These are phyloP conservation scores for Mortierella sp. DNA, from an alignment of 371 early-diverging fungal species.

Conservation along the genomic window DNA sequence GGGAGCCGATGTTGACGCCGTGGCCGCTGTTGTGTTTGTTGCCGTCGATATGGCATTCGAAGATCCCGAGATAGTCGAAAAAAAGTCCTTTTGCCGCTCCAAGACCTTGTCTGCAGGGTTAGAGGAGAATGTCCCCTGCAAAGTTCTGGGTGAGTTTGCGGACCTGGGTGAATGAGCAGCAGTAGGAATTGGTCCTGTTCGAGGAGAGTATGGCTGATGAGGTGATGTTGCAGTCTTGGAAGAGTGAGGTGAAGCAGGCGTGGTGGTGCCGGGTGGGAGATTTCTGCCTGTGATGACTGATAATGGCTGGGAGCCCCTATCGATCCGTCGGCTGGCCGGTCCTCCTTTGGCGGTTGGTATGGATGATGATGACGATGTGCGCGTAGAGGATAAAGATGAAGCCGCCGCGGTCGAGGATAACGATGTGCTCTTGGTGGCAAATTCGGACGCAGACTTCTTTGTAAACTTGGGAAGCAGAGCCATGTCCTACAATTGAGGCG, in stretches of 20 bases:
- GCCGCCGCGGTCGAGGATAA: neutral
- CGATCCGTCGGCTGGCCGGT: neutral
- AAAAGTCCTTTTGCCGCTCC: neutral
- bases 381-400: neutral
- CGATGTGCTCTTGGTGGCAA: neutral
- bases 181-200: neutral
- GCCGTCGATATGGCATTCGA: neutral
- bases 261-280: neutral
- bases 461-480: slow-evolving; percentile 6
- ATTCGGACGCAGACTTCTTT: neutral
- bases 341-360: neutral
- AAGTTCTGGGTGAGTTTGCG: neutral
- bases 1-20: neutral
- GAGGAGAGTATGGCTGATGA: neutral
- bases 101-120: neutral
- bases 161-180: neutral
- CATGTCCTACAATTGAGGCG: neutral
- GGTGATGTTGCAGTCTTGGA: neutral
- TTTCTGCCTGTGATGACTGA: neutral
- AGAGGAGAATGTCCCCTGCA: neutral
- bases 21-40: neutral
- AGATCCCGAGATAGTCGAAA: neutral
- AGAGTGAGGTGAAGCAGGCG: neutral
- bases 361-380: neutral
- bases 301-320: neutral